Evolutionary conservation across 257 asterid species (phyloP), one percentile per base, ranked within the genome.

Genomic region (Verbena officinalis): DNA sequence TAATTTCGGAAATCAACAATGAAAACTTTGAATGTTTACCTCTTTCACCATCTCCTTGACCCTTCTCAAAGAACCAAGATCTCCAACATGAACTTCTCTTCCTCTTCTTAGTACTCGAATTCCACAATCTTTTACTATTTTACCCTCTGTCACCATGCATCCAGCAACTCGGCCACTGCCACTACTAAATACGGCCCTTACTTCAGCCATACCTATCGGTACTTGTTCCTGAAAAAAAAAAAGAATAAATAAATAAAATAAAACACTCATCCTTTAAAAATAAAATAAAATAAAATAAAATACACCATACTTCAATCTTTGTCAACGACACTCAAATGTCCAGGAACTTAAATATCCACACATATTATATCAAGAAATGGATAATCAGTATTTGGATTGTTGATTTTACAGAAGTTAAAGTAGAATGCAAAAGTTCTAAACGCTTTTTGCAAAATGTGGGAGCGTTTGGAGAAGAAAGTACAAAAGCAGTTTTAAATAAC

Each of bases 151-250:
- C 23, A 88, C 91, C 93, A 90, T 88, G 83, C 99, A 90, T 53
- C 99, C 99, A 69, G 99, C 99, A 69, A 86, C 99, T 34, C 91
- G 89, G 9, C 96, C 96, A 68, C 99, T 94, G 72, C 99, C 99
- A 54, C 98, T 94, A 74, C 86, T 90, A 78, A 94, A 94, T 53
- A 91, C 95, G 1, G 95, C 96, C 73, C 99, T 89, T 60, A 94
- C 93, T 66, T 86, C 95, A 31, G 96, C 99, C 70, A 75, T 14
- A 70, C 99, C 99, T 71, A 94, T 89, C 4, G 91, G 91, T 55
- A 86, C 78, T 80, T 86, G 90, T 62, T 94, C 98, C 99, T 94
- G 72, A 77, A 60, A 71, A 50, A 38, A 9, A 13, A 64, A 62
- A 69, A 59, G 33, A 36, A 36, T 7, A 36, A 7, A 9, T 27